Base-by-base conservation (phyloP, 805 yeast species). In the Wickerhamiella sergipiensis region DNA sequence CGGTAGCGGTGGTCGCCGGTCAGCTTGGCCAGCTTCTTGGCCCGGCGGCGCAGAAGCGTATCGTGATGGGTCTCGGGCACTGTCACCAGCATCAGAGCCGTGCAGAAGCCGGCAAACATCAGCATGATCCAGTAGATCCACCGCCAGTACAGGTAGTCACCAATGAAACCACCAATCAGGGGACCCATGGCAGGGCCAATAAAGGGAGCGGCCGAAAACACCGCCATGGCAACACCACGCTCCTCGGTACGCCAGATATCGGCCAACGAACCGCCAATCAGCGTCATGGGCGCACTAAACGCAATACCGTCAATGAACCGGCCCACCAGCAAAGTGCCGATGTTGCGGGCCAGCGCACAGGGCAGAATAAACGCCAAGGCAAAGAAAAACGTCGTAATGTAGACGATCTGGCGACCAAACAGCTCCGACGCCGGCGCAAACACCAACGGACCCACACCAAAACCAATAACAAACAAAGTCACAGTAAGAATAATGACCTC, bases 241-340 rank as follows among this genome's bases (percentile, higher is more conserved):
- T 78, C 74, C 50, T 71, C 65, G 52, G 79, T 78, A 18, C 69
- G 69, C 70, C 79, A 85, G 51, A 84, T 71, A 64, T 85, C 95
- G 10, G 86, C 79, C 45, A 85, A 69, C 0, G 84, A 74, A 19
- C 92, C 94, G 36, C 89, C 88, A 9, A 87, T 86, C 31, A 83
- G 81, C 54, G 82, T 78, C 56, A 85, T 68, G 42, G 87, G 83
- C 2, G 85, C 81, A 48, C 86, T 80, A 3, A 88, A 88, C 57
- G 81, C 81, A 45, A 83, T 72, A 0, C 92, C 92, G 12, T 80
- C 78, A 53, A 81, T 65, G 56, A 82, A 77, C 55, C 92, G 75
- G 48, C 81, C 76, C 45, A 82, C 76, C 52, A 82, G 64, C 52
- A 85, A 67, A 33, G 82, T 85, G 8, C 79, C 80, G 47, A 80